Percentiles rank a stretch among this genome's conserved stretches.
Conservation (phyloP, 2,329 filamentous ascomycete species). For the Botrytis hyacinthi region DNA sequence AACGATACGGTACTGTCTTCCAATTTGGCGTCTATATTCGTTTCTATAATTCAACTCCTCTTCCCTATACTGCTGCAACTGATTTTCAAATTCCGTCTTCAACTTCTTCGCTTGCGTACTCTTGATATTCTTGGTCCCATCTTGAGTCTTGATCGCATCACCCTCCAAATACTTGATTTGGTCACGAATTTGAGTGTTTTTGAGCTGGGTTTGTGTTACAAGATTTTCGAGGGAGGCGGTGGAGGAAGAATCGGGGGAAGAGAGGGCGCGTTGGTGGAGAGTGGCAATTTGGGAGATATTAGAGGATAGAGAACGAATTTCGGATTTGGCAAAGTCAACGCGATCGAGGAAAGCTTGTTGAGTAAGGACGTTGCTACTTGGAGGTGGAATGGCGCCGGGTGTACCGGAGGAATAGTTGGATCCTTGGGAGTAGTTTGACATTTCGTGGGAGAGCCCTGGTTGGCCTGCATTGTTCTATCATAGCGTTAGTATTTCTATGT, state of each 20-base stretch:
- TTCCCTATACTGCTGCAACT: conserved; percentile 67
- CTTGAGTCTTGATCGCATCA: conserved; percentile 63
- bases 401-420: conserved; percentile 28
- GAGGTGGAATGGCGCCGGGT: conserved; percentile 27
- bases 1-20: conserved; percentile 76
- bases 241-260: conserved; percentile 56
- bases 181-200: conserved; percentile 74
- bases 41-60: conserved; percentile 70
- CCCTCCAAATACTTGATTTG: conserved; percentile 74
- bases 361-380: conserved; percentile 47
- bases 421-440: conserved; percentile 16
- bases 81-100: conserved; percentile 69
- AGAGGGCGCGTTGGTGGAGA: conserved; percentile 69
- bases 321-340: conserved; percentile 63
- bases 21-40: conserved; percentile 74
- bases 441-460: conserved; percentile 25
- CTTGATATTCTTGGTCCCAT: conserved; percentile 63
- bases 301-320: conserved; percentile 64
- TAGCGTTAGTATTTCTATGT: background rate
- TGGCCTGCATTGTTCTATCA: conserved; percentile 26
- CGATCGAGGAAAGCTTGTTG: conserved; percentile 68
- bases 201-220: conserved; percentile 66
- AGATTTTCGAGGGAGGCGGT: conserved; percentile 58
- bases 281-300: conserved; percentile 66
- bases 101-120: conserved; percentile 70